Evolutionary conservation across 2,329 filamentous ascomycete species (phyloP).

Genomic region (Aciculosporium take): DNA sequence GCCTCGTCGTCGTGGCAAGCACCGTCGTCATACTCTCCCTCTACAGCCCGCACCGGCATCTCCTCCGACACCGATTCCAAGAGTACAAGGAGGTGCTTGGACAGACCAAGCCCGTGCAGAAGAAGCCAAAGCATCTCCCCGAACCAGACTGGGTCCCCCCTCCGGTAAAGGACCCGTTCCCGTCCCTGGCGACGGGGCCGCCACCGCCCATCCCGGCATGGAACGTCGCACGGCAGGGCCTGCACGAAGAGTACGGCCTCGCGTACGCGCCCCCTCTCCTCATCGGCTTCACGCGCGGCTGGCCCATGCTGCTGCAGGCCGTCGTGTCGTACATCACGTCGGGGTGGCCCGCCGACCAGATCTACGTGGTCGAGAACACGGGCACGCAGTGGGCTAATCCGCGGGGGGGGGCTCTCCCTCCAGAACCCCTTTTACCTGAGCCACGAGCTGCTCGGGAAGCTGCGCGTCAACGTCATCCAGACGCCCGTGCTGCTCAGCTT

Average conservation of each 20-base stretch:
- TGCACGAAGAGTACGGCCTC: conserved; percentile 24
- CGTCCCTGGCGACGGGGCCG: conserved; percentile 20
- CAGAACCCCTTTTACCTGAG: conserved; percentile 16
- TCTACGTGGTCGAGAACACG: conserved; percentile 46
- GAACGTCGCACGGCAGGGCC: conserved; percentile 25
- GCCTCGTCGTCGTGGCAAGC: neutral
- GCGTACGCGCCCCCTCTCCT: conserved; percentile 33
- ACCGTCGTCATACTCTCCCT: neutral
- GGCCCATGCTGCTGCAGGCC: conserved; percentile 39
- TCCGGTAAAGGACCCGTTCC: conserved; percentile 28
- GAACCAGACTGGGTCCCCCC: conserved; percentile 20
- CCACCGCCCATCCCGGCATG: conserved; percentile 29
- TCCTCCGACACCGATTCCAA: neutral
- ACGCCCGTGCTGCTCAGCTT: conserved; percentile 39
- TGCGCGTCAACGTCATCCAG: conserved; percentile 37
- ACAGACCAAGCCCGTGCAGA: neutral
- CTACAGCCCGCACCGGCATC: neutral
- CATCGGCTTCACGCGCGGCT: conserved; percentile 45
- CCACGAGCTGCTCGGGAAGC: conserved; percentile 11
- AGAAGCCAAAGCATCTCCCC: neutral
- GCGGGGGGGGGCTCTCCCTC: conserved; percentile 29
- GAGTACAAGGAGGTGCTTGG: neutral
- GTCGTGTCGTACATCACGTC: conserved; percentile 43
- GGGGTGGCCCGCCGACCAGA: conserved; percentile 42
- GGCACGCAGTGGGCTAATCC: conserved; percentile 39